Percentiles rank a stretch among this genome's conserved stretches.
Evolutionary conservation across 208 protist species (phyloP).

Genomic region (Acanthamoeba culbertsoni): DNA sequence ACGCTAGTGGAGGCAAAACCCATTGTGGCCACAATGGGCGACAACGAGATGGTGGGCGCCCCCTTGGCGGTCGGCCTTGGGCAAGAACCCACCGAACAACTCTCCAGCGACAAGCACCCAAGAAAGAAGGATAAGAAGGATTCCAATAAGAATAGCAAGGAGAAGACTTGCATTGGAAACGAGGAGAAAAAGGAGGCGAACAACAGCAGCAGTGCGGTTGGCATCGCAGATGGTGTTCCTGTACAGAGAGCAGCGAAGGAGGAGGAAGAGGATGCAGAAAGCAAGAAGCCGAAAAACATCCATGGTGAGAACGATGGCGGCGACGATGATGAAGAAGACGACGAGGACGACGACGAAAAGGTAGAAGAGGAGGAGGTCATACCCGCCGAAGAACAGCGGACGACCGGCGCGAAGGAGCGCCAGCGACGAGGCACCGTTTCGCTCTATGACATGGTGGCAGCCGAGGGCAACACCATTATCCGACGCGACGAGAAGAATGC

Average conservation of each 20-base stretch:
- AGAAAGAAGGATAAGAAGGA: not conserved
- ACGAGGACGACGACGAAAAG: not conserved
- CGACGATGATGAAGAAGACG: not conserved
- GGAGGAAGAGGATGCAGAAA: not conserved
- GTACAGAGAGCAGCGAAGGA: not conserved
- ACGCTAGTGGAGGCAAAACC: too few relatives aligned
- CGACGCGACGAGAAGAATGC: not conserved
- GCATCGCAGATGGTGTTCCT: too few relatives aligned
- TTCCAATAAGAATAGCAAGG: not conserved
- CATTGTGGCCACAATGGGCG: too few relatives aligned
- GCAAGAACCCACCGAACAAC: too few relatives aligned
- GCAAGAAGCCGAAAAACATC: not conserved
- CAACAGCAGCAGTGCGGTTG: not conserved
- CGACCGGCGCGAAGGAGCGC: not conserved
- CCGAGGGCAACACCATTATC: not conserved
- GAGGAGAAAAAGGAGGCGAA: not conserved
- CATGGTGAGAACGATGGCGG: not conserved
- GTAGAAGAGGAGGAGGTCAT: constrained; percentile 5
- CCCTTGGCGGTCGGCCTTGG: too few relatives aligned
- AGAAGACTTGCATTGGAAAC: too few relatives aligned
- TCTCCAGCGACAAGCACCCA: too few relatives aligned
- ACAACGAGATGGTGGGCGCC: not conserved
- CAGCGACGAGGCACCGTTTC: not conserved
- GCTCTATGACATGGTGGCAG: constrained; percentile 5
- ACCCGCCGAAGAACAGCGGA: not conserved